Base-by-base conservation (phyloP, 768 basidiomycete species). In the Butyriboletus loyo region DNA sequence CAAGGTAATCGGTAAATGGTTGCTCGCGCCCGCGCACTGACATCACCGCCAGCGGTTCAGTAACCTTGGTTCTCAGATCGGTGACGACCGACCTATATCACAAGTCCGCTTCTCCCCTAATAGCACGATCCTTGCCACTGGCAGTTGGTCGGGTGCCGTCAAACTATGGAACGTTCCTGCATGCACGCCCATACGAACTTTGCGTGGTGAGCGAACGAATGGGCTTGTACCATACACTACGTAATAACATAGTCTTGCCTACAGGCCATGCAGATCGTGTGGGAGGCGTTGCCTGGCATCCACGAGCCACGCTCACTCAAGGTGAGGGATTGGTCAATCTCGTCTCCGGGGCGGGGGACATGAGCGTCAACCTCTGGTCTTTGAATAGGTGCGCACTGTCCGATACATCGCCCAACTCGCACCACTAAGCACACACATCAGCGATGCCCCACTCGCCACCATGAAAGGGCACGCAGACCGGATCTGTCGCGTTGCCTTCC, bases 201-300 rank as follows among this genome's bases (percentile, higher is more conserved):
- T 93, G 49, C 77, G 88, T 72, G 92, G 93, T 86, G 42, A 51
- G 75, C 55, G 7, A 35, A 38, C 11, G 10, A n/a, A 24, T 38
- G 14, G 2, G n/a, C n/a, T 34, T 36, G 35, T 5, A 37, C 42
- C 14, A 13, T 17, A 17, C 24, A 25, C 38, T 42, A 38, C 45
- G 21, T 55, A 51, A 52, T 58, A 41, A 63, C 13, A 39, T 24
- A 6, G 45, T 49, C 39, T 11, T 48, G 31, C 11, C 44, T 37
- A 38, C 57, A 92, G 92, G 91, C 7, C 95, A 98, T 63, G 81
- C 77, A 34, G 96, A 98, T 64, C 85, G 89, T 46, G 86, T 98
- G 27, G 93, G 97, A 45, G 97, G 97, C 19, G 86, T 98, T 40
- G 94, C 95, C 35, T 99, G 97, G 97, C 95, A 99, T 75, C 97